A percentile compares a stretch with the other conserved stretches of the same genome.
Conservation (phyloP, 257 asterid genomes). For the Asclepias syriaca region DNA sequence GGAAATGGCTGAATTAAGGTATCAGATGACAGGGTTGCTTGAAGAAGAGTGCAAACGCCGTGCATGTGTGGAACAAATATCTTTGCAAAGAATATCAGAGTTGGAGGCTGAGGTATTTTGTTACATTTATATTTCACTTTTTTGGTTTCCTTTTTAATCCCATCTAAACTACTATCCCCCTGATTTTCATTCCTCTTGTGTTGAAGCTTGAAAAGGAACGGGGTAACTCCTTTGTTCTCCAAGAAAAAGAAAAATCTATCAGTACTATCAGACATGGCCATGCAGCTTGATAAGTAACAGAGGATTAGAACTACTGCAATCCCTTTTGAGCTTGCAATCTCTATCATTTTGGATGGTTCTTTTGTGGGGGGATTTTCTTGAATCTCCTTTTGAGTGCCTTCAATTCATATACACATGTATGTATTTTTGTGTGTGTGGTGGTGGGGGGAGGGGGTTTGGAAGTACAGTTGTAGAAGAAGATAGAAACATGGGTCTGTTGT, state of each 20-base stretch:
- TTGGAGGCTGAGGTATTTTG: constrained; percentile 75
- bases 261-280: neutral
- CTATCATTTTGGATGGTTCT: neutral
- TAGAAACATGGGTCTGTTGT: neutral
- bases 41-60: constrained; percentile 89
- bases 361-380: neutral
- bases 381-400: too few relatives aligned
- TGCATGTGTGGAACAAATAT: constrained; percentile 68
- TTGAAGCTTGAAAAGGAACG: constrained; percentile 56
- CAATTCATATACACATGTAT: too few relatives aligned
- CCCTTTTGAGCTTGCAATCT: neutral
- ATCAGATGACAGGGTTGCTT: constrained; percentile 65
- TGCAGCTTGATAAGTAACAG: neutral
- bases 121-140: neutral
- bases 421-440: too few relatives aligned
- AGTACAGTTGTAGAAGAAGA: neutral
- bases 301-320: too few relatives aligned
- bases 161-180: constrained; percentile 3
- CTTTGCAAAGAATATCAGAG: constrained; percentile 79
- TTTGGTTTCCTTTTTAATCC: constrained; percentile 4
- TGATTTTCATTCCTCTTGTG: constrained; percentile 18
- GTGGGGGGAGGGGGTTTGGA: neutral
- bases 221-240: constrained; percentile 34
- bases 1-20: constrained; percentile 97
- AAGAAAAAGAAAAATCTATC: constrained; percentile 24